phyloP scores from a whole-genome alignment of 176 grass and related monocot genomes.

The Triticum timopheevii region DNA sequence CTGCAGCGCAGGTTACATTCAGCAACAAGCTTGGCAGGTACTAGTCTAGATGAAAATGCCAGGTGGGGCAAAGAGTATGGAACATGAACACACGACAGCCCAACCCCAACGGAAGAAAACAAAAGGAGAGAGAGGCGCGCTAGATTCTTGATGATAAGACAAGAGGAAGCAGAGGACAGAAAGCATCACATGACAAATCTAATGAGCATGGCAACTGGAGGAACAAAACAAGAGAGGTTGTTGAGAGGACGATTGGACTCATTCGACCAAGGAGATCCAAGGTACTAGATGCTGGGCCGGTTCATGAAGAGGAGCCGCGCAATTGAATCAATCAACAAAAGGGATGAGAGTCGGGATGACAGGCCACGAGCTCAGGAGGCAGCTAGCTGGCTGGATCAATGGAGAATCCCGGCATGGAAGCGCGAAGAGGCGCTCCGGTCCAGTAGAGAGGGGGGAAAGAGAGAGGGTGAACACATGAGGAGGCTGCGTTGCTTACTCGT shows the following conservation, averaged over 20 bases:
- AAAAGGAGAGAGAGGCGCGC: background rate
- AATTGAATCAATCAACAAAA: too few species aligned
- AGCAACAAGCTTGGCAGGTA: background rate
- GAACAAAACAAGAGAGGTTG: background rate
- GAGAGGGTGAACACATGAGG: background rate
- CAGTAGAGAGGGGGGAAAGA: too few species aligned
- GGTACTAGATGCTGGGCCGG: background rate
- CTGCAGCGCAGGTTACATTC: constrained; percentile 11
- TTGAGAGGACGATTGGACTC: background rate
- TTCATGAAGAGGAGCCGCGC: background rate
- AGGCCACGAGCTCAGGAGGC: too few species aligned
- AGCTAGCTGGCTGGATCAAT: too few species aligned
- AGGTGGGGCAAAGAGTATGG: background rate
- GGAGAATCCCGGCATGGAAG: background rate
- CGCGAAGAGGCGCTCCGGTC: background rate
- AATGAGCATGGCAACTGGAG: background rate
- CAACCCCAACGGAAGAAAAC: background rate
- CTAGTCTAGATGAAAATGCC: background rate
- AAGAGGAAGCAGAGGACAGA: background rate
- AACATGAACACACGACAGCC: background rate
- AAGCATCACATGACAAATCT: background rate
- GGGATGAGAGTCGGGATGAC: too few species aligned
- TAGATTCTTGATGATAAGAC: background rate
- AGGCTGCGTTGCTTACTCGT: constrained; percentile 51
- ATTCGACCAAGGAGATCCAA: background rate